Percentiles rank a stretch among this genome's conserved stretches.
These are phyloP conservation scores for Tricholoma sp. DNA, from an alignment of 768 basidiomycete species.

Conservation along the genomic window DNA sequence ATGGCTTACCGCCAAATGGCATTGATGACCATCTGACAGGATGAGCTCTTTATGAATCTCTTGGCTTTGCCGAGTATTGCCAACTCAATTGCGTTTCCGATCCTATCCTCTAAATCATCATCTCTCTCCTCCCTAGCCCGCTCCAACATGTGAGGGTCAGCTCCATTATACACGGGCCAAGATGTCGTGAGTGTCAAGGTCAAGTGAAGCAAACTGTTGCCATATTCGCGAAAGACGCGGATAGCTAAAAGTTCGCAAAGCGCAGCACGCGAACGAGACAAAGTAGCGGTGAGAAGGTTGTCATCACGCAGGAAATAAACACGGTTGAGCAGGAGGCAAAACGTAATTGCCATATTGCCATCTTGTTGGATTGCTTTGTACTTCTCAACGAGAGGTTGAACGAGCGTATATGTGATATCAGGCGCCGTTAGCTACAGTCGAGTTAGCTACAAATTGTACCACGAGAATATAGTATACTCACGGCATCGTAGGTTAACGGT, in stretches of 20 bases:
- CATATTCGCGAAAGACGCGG: constrained; percentile 68
- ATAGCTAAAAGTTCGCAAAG: constrained; percentile 92
- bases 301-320: constrained; percentile 81
- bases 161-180: constrained; percentile 79
- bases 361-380: constrained; percentile 66
- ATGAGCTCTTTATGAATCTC: constrained; percentile 82
- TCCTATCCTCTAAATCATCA: constrained; percentile 68
- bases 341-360: constrained; percentile 81
- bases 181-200: constrained; percentile 69
- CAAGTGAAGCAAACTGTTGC: constrained; percentile 62
- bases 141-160: constrained; percentile 51
- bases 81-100: constrained; percentile 91
- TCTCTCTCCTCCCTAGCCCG: constrained; percentile 61
- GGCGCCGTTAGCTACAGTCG: constrained; percentile 64
- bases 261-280: constrained; percentile 71
- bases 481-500: constrained; percentile 76
- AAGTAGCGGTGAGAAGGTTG: constrained; percentile 58
- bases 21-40: constrained; percentile 89
- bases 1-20: constrained; percentile 67
- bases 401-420: constrained; percentile 86
- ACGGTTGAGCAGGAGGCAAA: constrained; percentile 85
- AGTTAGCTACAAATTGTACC: not conserved
- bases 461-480: constrained; percentile 28
- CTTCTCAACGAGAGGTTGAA: constrained; percentile 85
- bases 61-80: constrained; percentile 87